A percentile compares a stretch with the other conserved stretches of the same genome.
Conservation (phyloP, 2,329 filamentous ascomycete genomes). For the Microdochium trichocladiopsis region DNA sequence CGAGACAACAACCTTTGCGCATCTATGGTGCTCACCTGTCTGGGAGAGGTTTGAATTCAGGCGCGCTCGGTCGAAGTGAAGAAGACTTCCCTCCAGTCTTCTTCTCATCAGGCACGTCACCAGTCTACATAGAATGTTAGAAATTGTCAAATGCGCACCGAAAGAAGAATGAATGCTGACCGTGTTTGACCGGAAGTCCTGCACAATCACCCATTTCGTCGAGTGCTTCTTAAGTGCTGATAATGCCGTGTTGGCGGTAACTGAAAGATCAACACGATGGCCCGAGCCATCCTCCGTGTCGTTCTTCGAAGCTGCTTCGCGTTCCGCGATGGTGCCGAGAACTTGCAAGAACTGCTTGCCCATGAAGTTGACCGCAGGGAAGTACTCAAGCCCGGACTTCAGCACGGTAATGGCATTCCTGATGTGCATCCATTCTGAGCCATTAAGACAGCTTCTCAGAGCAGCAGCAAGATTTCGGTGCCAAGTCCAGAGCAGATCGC, state of each 20-base stretch:
- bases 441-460: slow-evolving; percentile 73
- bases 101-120: slow-evolving; percentile 27
- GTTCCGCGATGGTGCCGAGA: slow-evolving; percentile 57
- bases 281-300: slow-evolving; percentile 43
- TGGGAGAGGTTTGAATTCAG: slow-evolving; percentile 55
- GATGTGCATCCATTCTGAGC: slow-evolving; percentile 94
- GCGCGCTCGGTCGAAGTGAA: slow-evolving; percentile 50
- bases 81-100: slow-evolving; percentile 26
- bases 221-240: slow-evolving; percentile 63
- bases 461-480: slow-evolving; percentile 76
- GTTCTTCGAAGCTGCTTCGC: slow-evolving; percentile 46
- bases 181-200: slow-evolving; percentile 61
- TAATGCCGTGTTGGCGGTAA: slow-evolving; percentile 64
- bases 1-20: slow-evolving; percentile 4
- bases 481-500: slow-evolving; percentile 81
- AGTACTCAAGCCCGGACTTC: slow-evolving; percentile 71
- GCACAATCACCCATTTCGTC: slow-evolving; percentile 65
- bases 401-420: slow-evolving; percentile 89
- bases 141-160: slow-evolving; percentile 6
- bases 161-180: slow-evolving; percentile 32
- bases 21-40: slow-evolving; percentile 24
- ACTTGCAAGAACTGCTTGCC: slow-evolving; percentile 59
- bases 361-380: slow-evolving; percentile 87
- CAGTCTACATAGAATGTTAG: slow-evolving; percentile 33
- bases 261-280: slow-evolving; percentile 65